These are phyloP conservation scores for Gracilaria domingensis DNA, from an alignment of 23 red algal genomes.

Conservation along the genomic window DNA sequence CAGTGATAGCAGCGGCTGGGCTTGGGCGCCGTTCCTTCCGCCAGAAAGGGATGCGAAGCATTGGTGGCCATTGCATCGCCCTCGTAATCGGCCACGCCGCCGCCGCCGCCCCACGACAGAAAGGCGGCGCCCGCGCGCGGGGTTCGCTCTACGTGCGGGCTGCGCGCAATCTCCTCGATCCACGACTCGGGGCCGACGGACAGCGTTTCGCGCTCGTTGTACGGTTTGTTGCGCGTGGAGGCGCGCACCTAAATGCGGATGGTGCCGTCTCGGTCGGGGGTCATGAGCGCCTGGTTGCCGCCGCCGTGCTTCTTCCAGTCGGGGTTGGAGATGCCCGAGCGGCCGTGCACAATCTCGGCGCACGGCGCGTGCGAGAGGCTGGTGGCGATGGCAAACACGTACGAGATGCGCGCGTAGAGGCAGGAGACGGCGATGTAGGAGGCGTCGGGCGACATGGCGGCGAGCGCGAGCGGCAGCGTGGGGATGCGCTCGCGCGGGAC, in stretches of 20 bases:
- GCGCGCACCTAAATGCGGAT: conserved; percentile 79
- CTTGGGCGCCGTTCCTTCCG: conserved; percentile 60
- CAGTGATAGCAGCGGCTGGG: conserved; percentile 70
- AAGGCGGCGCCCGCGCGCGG: conserved; percentile 65
- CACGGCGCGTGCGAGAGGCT: not conserved
- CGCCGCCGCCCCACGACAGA: conserved; percentile 82
- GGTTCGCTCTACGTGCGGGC: conserved; percentile 79
- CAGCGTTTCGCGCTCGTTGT: not conserved
- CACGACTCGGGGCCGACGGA: conserved; percentile 55
- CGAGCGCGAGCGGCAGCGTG: conserved; percentile 23
- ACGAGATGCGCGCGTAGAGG: conserved; percentile 39
- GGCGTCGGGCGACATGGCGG: conserved; percentile 46
- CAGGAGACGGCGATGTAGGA: conserved; percentile 25
- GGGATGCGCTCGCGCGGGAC: conserved; percentile 5
- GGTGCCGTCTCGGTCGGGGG: conserved; percentile 80
- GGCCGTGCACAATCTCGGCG: conserved; percentile 71
- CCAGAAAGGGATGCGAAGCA: conserved; percentile 38
- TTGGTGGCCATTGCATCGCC: conserved; percentile 75
- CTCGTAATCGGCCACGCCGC: conserved; percentile 83
- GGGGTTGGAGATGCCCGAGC: conserved; percentile 65
- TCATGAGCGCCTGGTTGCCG: conserved; percentile 87
- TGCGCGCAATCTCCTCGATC: conserved; percentile 82
- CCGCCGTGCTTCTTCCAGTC: conserved; percentile 87
- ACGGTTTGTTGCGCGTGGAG: not conserved
- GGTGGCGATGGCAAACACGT: conserved; percentile 37